Evolutionary conservation across 1,284 basidiomycete genomes (phyloP).

Genomic region (Boletellus dicymbophilus): DNA sequence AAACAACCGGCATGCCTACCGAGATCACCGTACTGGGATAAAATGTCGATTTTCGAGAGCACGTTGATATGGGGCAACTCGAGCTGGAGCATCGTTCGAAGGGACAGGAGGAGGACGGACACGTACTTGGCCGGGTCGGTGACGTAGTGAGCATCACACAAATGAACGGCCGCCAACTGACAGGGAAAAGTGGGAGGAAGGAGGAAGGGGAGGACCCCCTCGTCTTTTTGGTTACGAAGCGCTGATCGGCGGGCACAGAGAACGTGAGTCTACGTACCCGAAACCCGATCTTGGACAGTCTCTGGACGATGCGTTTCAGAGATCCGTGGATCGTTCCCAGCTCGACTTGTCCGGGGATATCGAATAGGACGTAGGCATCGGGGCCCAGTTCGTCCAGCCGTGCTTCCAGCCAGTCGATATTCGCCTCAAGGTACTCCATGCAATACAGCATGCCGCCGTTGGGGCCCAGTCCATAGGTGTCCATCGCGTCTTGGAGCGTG

Average conservation of each 20-base stretch:
- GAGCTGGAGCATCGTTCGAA: constrained; percentile 97
- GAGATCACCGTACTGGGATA: constrained; percentile 86
- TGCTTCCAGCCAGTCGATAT: constrained; percentile 93
- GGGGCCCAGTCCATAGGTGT: constrained; percentile 84
- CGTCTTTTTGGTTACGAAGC: too few relatives aligned
- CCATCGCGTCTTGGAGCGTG: constrained; percentile 89
- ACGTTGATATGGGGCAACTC: constrained; percentile 98
- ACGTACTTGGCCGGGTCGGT: constrained; percentile 96
- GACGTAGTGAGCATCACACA: constrained; percentile 97
- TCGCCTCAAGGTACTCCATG: constrained; percentile 96
- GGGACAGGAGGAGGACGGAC: constrained; percentile 87
- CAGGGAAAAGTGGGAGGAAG: too few relatives aligned
- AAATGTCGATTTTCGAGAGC: constrained; percentile 92
- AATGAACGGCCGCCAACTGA: constrained; percentile 91
- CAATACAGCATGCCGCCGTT: constrained; percentile 98
- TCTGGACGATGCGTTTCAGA: constrained; percentile 74
- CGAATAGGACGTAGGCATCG: constrained; percentile 90
- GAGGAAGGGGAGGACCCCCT: too few relatives aligned
- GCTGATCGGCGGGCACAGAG: too few relatives aligned
- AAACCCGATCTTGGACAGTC: constrained; percentile 76
- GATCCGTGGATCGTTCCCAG: constrained; percentile 95
- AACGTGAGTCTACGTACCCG: constrained; percentile 84
- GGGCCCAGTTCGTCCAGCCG: constrained; percentile 67
- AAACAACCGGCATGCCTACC: constrained; percentile 59
- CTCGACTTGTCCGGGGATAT: constrained; percentile 98